These are phyloP conservation scores for Colletotrichum kahawae DNA, from an alignment of 2,329 filamentous ascomycete genomes.

Conservation along the genomic window DNA sequence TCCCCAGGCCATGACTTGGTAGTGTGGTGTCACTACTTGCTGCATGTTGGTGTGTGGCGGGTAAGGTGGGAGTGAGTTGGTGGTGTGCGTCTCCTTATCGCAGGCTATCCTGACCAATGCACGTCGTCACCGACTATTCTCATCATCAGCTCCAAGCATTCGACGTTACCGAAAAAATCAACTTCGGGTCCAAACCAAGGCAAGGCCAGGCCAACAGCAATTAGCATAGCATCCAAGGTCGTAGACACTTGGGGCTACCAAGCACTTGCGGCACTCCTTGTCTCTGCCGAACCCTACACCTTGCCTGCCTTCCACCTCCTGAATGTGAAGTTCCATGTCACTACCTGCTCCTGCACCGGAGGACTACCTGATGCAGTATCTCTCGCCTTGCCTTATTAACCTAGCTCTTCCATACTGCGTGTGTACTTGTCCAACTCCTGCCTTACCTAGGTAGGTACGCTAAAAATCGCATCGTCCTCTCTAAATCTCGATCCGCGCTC, in stretches of 20 bases:
- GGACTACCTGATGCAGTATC: conserved; percentile 16
- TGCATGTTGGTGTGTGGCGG: background rate
- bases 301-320: background rate
- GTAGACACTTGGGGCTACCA: background rate
- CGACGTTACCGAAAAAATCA: background rate
- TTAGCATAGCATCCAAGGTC: background rate
- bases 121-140: conserved; percentile 5
- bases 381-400: background rate
- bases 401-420: background rate
- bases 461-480: conserved; percentile 17
- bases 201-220: background rate
- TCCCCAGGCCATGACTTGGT: background rate
- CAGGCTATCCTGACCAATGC: conserved; percentile 1
- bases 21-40: background rate
- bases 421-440: background rate
- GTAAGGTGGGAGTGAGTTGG: background rate
- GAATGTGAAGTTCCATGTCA: background rate
- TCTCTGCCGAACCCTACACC: background rate
- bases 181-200: background rate
- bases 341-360: background rate
- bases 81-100: background rate
- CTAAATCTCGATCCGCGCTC: conserved; percentile 19
- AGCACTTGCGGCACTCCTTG: background rate
- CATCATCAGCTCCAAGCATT: background rate
- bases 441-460: background rate